Evolutionary conservation across 768 basidiomycete species (phyloP), one percentile per base, ranked within the genome.

Genomic region (Fistulinella prunicolor): DNA sequence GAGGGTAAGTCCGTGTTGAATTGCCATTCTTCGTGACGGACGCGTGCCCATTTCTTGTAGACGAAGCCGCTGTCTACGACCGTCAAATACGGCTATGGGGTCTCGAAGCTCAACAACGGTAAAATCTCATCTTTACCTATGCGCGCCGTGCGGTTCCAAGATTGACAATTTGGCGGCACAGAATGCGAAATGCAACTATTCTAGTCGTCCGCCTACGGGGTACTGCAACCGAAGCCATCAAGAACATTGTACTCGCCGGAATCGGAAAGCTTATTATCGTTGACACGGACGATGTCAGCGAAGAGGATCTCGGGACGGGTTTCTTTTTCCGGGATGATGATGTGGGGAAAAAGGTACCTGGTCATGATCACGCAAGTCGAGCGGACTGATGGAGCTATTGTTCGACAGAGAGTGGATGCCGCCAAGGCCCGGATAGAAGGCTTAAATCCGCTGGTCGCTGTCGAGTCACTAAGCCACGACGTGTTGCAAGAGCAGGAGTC

Each of bases 51-150:
- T 39, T 26, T 32, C 26, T 36, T 14, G 36, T 49, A 81, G 79
- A 81, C 59, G 79, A 85, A 56, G 83, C 81, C n/a, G 90, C 88
- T 13, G 78, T 96, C 21, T 96, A 98, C 67, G 96, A 98, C 67
- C 84, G 95, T 22, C 94, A 98, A 68, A 96, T 98, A 73, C 83
- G 95, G 24, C 71, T 97, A 57, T 99, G 96, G 96, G 96, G 96
- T 38, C 81, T 97, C 35, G 96, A 97, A 66, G 96, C 96, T 29
- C 96, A 99, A 66, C 92, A 96, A 70, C 80, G 87, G 94, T 90
- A 57, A 51, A 73, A 59, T 53, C 30, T n/a, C n/a, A n/a, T n/a
- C n/a, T n/a, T n/a, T n/a, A n/a, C 13, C 6, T 38, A 14, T 36
- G 14, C 10, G 21, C 6, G 23, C 28, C 38, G 2, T 26, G n/a